Conservation (phyloP, 2,329 filamentous ascomycete genomes). For the Didymella segeticola region DNA sequence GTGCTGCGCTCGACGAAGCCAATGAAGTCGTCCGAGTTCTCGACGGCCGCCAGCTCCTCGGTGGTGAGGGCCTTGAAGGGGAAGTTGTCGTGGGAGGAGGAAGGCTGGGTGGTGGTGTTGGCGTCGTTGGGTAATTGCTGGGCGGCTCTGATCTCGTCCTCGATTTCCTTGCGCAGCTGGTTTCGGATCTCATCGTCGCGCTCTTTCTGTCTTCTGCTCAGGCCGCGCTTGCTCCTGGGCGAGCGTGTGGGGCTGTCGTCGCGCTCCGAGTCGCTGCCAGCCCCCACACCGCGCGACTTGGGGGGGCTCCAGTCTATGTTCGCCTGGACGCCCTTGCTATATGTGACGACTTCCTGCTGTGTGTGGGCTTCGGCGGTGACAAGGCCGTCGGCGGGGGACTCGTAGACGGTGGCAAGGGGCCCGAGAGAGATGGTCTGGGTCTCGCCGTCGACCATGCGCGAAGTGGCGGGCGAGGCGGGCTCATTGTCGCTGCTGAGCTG, state of each 20-base stretch:
- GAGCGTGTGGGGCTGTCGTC: slow-evolving; percentile 66
- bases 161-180: slow-evolving; percentile 85
- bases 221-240: slow-evolving; percentile 69
- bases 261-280: slow-evolving; percentile 63
- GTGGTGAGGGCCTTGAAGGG: slow-evolving; percentile 79
- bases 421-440: slow-evolving; percentile 77
- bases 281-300: slow-evolving; percentile 59
- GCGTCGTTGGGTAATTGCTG: slow-evolving; percentile 54
- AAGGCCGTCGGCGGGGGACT: slow-evolving; percentile 70
- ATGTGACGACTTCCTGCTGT: slow-evolving; percentile 80
- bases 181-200: slow-evolving; percentile 88
- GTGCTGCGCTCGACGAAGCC: slow-evolving; percentile 95
- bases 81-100: slow-evolving; percentile 65
- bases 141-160: slow-evolving; percentile 82
- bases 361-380: slow-evolving; percentile 74
- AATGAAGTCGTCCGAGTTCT: slow-evolving; percentile 89
- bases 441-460: slow-evolving; percentile 48
- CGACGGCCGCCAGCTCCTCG: slow-evolving; percentile 90
- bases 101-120: slow-evolving; percentile 55
- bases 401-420: slow-evolving; percentile 77
- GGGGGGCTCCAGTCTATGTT: slow-evolving; percentile 72
- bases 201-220: slow-evolving; percentile 80
- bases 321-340: slow-evolving; percentile 97
- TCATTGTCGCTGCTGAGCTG: slow-evolving; percentile 76
- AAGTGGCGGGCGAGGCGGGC: slow-evolving; percentile 23